A percentile compares a stretch with the other conserved stretches of the same genome.
phyloP scores from a whole-genome alignment of 2,329 filamentous ascomycete genomes.

The Alternaria brassicae region DNA sequence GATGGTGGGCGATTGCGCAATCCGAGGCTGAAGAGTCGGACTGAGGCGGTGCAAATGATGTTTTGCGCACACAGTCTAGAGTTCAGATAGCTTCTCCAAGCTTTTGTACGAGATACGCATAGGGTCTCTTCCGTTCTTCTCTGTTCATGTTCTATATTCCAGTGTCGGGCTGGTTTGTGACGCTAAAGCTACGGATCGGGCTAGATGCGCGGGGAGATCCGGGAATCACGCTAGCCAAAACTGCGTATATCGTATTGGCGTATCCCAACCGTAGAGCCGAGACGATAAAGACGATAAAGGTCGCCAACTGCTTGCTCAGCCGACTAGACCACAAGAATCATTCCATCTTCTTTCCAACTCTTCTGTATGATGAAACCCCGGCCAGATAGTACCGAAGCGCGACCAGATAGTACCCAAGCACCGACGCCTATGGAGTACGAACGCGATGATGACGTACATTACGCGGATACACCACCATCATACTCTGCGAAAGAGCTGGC shows the following conservation, averaged over 20 bases:
- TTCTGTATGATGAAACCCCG: not conserved
- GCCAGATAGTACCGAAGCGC: conserved; percentile 3
- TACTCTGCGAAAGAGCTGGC: conserved; percentile 3
- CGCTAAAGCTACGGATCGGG: not conserved
- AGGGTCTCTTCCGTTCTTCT: not conserved
- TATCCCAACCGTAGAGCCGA: not conserved
- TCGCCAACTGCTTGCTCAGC: not conserved
- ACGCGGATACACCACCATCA: conserved; percentile 3
- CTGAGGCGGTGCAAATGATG: not conserved
- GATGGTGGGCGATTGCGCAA: conserved; percentile 5
- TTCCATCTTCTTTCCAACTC: not conserved
- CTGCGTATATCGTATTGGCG: conserved; percentile 5
- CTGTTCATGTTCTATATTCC: not conserved
- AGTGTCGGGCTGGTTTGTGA: not conserved
- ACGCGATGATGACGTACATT: conserved; percentile 2
- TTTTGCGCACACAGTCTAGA: not conserved
- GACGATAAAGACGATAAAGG: not conserved
- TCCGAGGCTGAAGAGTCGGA: not conserved
- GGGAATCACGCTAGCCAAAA: not conserved
- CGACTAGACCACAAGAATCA: not conserved
- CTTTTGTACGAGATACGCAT: not conserved
- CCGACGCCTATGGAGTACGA: conserved; percentile 1
- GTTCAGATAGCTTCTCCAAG: not conserved
- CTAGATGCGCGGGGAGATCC: conserved; percentile 1
- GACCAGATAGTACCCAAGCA: conserved; percentile 2